Percentiles rank a stretch among this genome's conserved stretches.
phyloP scores from a whole-genome alignment of 768 basidiomycete species.

The Calocybe gangraenosa region DNA sequence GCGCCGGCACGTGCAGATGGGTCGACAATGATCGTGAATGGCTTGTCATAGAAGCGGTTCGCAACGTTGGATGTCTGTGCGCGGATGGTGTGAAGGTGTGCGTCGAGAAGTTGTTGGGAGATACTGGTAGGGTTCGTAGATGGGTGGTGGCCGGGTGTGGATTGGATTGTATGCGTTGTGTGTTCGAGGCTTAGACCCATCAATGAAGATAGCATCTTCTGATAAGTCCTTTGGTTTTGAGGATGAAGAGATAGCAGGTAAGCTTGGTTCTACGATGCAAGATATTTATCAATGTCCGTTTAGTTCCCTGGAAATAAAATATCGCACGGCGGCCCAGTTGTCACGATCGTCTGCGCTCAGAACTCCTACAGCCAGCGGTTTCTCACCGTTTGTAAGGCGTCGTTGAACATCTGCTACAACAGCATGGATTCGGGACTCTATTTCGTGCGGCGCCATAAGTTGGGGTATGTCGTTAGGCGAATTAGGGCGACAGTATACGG shows the following conservation, averaged over 20 bases:
- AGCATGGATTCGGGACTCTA: slow-evolving; percentile 41
- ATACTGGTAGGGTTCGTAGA: slow-evolving; percentile 25
- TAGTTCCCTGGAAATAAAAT: neutral
- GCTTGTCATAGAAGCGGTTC: slow-evolving; percentile 92
- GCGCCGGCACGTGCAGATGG: slow-evolving; percentile 80
- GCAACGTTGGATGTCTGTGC: slow-evolving; percentile 54
- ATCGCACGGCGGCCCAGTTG: slow-evolving; percentile 69
- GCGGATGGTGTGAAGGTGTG: slow-evolving; percentile 73
- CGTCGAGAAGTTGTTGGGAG: slow-evolving; percentile 45
- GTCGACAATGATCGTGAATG: slow-evolving; percentile 79
- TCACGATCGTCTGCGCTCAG: slow-evolving; percentile 82
- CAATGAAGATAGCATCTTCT: slow-evolving; percentile 67
- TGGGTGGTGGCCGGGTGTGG: slow-evolving; percentile 17
- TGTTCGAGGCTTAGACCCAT: slow-evolving; percentile 82
- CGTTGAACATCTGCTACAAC: slow-evolving; percentile 54
- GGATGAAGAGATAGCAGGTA: slow-evolving; percentile 66
- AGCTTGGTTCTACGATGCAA: slow-evolving; percentile 58
- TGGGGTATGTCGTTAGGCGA: slow-evolving; percentile 22
- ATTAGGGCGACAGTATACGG: slow-evolving; percentile 47
- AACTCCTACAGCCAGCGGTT: slow-evolving; percentile 58
- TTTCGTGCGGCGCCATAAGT: slow-evolving; percentile 32
- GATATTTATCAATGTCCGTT: neutral
- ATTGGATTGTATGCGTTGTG: slow-evolving; percentile 45
- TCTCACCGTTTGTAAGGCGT: slow-evolving; percentile 49
- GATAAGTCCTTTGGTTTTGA: slow-evolving; percentile 53